Conservation (phyloP, 306 rosid genomes). For the Cucurbita maxima region DNA sequence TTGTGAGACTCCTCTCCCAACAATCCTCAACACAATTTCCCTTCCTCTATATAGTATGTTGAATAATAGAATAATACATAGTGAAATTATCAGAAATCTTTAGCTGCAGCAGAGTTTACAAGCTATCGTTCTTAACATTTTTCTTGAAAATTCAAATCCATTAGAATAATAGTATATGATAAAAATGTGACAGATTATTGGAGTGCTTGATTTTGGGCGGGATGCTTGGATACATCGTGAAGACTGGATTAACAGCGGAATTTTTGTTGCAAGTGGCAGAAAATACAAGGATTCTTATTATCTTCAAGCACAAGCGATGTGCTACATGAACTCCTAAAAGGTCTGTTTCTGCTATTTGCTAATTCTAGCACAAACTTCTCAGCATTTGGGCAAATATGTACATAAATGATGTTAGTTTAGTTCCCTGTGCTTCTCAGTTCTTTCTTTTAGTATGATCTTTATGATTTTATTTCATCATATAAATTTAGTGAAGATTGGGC, state of each 20-base stretch:
- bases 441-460: neutral
- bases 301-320: constrained; percentile 93
- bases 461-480: neutral
- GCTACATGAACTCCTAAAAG: constrained; percentile 58
- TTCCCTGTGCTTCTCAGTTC: neutral
- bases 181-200: constrained; percentile 47
- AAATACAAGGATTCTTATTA: constrained; percentile 88
- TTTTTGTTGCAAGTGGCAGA: constrained; percentile 50
- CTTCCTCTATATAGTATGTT: neutral
- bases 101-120: neutral
- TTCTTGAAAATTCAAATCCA: too few species aligned
- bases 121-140: neutral
- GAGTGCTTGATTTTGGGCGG: constrained; percentile 71
- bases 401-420: neutral
- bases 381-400: neutral
- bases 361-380: neutral
- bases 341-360: neutral
- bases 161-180: neutral
- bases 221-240: constrained; percentile 79
- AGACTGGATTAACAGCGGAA: constrained; percentile 74
- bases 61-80: neutral
- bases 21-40: neutral
- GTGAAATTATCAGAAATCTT: neutral
- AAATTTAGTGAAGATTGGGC: neutral
- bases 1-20: too few species aligned